phyloP scores from a whole-genome alignment of 2,329 filamentous ascomycete species.

The Stagonosporopsis rhizophila region DNA sequence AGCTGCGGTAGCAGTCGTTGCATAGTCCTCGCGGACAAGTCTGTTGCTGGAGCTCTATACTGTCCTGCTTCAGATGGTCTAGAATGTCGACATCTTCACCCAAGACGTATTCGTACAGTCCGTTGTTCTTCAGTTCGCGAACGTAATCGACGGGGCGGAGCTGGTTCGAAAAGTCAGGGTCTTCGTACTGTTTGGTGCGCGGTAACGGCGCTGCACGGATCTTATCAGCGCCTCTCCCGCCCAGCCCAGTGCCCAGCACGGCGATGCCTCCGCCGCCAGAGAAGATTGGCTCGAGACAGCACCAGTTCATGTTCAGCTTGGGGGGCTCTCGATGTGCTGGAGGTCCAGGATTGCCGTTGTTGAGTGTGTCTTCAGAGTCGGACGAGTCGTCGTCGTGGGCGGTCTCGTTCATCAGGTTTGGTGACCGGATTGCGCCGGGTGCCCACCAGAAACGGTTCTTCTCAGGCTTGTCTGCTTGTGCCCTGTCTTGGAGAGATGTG shows the following conservation, averaged over 20 bases:
- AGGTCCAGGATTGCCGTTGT: constrained; percentile 46
- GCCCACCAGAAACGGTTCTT: constrained; percentile 65
- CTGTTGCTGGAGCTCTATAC: constrained; percentile 52
- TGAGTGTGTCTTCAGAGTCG: constrained; percentile 48
- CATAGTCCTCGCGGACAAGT: constrained; percentile 64
- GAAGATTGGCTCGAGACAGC: constrained; percentile 66
- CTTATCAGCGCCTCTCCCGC: constrained; percentile 61
- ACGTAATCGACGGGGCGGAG: constrained; percentile 56
- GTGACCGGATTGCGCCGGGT: constrained; percentile 61
- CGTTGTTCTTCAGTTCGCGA: constrained; percentile 50
- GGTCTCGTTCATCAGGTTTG: constrained; percentile 65
- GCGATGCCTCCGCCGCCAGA: constrained; percentile 67
- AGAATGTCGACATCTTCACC: constrained; percentile 51
- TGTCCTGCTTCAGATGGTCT: constrained; percentile 50
- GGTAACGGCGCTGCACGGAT: constrained; percentile 65
- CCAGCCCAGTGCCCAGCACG: constrained; percentile 57
- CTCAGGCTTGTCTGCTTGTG: constrained; percentile 28
- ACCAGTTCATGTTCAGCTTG: constrained; percentile 65
- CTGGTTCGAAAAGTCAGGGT: constrained; percentile 60
- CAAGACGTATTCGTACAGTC: constrained; percentile 52
- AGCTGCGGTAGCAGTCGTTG: constrained; percentile 64
- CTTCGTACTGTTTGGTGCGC: constrained; percentile 62
- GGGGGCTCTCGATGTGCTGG: constrained; percentile 52
- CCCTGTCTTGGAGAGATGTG: constrained; percentile 32
- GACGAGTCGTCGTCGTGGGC: constrained; percentile 48